Conservation (phyloP, 176 grass and related monocot species). For the Aegilops speltoides region DNA sequence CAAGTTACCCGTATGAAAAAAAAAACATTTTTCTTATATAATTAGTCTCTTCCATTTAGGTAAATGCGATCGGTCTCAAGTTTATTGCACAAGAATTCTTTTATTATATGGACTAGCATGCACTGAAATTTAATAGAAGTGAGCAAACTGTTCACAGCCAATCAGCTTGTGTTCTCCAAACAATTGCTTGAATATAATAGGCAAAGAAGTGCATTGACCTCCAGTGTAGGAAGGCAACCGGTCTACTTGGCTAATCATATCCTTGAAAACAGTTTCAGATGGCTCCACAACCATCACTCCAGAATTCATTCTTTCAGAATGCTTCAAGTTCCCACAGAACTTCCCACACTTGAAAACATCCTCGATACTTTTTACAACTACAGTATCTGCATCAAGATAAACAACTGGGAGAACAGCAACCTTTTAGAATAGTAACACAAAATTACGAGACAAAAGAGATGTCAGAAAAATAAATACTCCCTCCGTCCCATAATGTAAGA, state of each 20-base stretch:
- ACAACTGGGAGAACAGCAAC: constrained; percentile 55
- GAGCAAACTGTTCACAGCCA: not conserved
- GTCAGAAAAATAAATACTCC: too few relatives aligned
- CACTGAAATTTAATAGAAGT: not conserved
- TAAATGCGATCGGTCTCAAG: not conserved
- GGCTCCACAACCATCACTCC: constrained; percentile 98
- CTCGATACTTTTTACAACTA: constrained; percentile 86
- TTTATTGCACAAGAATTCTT: not conserved
- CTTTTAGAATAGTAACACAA: not conserved
- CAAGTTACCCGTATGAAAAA: not conserved
- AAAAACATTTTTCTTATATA: not conserved
- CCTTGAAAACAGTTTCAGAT: constrained; percentile 72
- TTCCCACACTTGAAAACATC: constrained; percentile 90
- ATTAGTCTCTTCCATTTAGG: not conserved
- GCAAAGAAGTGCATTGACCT: constrained; percentile 47
- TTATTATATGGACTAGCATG: not conserved
- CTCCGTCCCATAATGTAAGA: too few relatives aligned
- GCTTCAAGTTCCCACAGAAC: constrained; percentile 97
- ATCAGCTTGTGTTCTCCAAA: not conserved
- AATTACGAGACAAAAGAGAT: not conserved
- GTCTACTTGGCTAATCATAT: constrained; percentile 83
- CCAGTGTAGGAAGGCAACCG: constrained; percentile 89
- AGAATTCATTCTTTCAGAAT: constrained; percentile 98
- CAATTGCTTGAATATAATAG: constrained; percentile 27
- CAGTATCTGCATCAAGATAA: constrained; percentile 82